These are phyloP conservation scores for Gossypioides kirkii DNA, from an alignment of 345 rosid species.

Conservation along the genomic window DNA sequence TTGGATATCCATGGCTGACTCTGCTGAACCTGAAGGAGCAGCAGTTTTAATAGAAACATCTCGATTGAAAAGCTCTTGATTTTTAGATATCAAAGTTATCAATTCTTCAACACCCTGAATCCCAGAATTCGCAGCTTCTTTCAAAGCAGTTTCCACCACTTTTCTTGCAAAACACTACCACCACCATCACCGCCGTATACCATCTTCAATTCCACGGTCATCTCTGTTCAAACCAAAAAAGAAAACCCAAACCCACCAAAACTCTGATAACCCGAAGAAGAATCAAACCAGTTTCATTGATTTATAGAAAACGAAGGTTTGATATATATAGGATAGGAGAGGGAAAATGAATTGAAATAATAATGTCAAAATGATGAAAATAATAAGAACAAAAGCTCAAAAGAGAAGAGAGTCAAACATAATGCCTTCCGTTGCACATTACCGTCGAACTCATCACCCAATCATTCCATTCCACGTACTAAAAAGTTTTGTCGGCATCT, in stretches of 20 bases:
- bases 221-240: constrained; percentile 19
- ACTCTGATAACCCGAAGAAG: background rate
- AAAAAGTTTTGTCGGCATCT: constrained; percentile 6
- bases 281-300: background rate
- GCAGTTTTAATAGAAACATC: background rate
- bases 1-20: constrained; percentile 36
- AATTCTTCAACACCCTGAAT: constrained; percentile 76
- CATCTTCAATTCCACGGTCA: constrained; percentile 68
- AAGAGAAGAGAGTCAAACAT: constrained; percentile 34
- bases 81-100: constrained; percentile 42
- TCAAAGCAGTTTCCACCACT: constrained; percentile 49
- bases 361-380: background rate
- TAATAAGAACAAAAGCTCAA: background rate
- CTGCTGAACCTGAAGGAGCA: background rate
- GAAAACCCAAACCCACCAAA: background rate
- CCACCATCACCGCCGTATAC: constrained; percentile 30
- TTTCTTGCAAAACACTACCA: constrained; percentile 29
- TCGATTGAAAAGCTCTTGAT: constrained; percentile 23
- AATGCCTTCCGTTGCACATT: constrained; percentile 7
- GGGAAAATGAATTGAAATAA: background rate
- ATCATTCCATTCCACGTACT: constrained; percentile 26
- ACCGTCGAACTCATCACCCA: constrained; percentile 27
- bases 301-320: background rate
- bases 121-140: constrained; percentile 78
- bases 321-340: background rate